Conservation (phyloP, 169 alveolate species). For the Blepharisma undulans region DNA sequence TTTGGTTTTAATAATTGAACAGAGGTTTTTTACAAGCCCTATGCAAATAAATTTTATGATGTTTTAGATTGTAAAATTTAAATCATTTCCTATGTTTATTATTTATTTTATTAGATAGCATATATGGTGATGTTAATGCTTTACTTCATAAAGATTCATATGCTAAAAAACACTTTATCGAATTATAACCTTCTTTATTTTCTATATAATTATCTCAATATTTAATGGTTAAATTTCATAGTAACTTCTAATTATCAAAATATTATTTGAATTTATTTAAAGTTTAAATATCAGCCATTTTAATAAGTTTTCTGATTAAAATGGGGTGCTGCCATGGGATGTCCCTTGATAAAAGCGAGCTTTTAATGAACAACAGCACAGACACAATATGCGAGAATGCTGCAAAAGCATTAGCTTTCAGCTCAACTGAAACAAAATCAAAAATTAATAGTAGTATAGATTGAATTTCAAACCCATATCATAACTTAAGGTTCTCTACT, state of each 20-base stretch:
- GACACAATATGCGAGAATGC: neutral
- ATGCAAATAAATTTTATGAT: too few species aligned
- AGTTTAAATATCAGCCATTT: neutral
- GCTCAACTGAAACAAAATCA: neutral
- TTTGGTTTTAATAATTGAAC: too few species aligned
- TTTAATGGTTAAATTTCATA: neutral
- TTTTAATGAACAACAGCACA: neutral
- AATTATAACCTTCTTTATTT: too few species aligned
- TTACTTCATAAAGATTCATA: too few species aligned
- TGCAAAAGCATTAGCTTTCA: neutral
- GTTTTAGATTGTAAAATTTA: too few species aligned
- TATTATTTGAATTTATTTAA: neutral
- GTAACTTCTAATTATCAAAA: neutral
- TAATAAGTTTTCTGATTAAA: neutral
- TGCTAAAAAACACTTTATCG: too few species aligned
- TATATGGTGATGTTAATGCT: too few species aligned
- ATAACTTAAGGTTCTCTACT: neutral
- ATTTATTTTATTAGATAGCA: too few species aligned
- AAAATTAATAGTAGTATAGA: neutral
- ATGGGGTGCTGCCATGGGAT: neutral
- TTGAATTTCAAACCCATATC: neutral
- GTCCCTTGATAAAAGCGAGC: neutral
- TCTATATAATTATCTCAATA: too few species aligned
- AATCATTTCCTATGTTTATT: too few species aligned
- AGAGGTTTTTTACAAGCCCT: too few species aligned